Base-by-base conservation (phyloP, 345 rosid species). In the Hibiscus syriacus region DNA sequence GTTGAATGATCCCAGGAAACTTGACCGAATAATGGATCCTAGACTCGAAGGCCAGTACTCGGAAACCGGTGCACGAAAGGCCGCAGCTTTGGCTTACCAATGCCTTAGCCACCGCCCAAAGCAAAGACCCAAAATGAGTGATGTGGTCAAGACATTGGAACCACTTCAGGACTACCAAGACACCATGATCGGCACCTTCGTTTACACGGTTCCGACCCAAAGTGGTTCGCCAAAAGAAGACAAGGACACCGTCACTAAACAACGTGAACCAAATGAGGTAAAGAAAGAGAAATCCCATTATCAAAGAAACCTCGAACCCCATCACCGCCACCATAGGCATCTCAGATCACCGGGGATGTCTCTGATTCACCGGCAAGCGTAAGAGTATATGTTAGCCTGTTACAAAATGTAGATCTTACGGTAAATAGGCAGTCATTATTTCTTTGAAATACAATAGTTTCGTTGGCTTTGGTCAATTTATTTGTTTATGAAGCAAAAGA, bases 41-140 rank as follows among this genome's bases (percentile, higher is more conserved):
- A 83, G 97, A 70, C 87, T 92, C 6, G 98, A 92, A 74, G 96
- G 93, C 8, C 96, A 82, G 64, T 92, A 88, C 83, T 88, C 98
- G 0, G 98, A 92, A 73, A 66, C 79, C 0, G 98, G 96, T 1
- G 92, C 90, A 2, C 72, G 74, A 54, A 88, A 88, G 70, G 98
- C 91, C 25, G 97, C 97, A 6, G 82, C 85, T 52, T 68, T 92
- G 78, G 97, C 98, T 0, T 87, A 90, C 69, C 85, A 50, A 65
- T 92, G 97, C 81, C 81, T 92, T 58, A 85, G 97, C 67, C 85
- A 85, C 58, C 71, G 96, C 72, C 88, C 97, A 0, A 92, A n/a
- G n/a, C n/a, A 77, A 36, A 81, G 98, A 54, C 98, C 98, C 0
- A 67, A 70, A 19, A 87, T 92, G 92, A 77, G 86, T 23, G 16